Conservation (phyloP, 192 early-diverging fungal species). For the Diversispora epigaea region DNA sequence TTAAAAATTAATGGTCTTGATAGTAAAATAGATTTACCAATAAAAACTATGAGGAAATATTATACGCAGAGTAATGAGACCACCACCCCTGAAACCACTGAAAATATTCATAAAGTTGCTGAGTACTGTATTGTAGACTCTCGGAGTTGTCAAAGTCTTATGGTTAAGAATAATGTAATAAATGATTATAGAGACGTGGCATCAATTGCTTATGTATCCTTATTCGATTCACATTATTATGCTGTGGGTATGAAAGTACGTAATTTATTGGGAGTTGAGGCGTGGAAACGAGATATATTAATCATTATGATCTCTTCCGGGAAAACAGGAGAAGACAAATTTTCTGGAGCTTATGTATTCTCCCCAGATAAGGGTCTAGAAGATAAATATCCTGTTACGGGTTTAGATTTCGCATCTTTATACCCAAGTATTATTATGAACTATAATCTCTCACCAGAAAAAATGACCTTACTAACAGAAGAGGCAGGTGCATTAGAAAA, state of each 20-base stretch:
- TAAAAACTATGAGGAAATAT: background rate
- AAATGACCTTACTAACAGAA: background rate
- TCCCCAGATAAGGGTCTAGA: background rate
- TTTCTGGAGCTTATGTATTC: background rate
- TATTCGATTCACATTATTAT: background rate
- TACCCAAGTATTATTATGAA: slow-evolving; percentile 6
- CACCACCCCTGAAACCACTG: background rate
- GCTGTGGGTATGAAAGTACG: no score
- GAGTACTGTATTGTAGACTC: background rate
- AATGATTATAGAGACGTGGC: slow-evolving; percentile 16
- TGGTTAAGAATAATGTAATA: slow-evolving; percentile 12
- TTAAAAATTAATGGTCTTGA: background rate
- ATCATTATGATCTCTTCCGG: background rate
- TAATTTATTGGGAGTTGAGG: slow-evolving; percentile 8
- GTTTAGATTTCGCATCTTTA: slow-evolving; percentile 27
- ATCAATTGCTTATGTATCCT: background rate
- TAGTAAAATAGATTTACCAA: no score
- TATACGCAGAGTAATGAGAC: background rate
- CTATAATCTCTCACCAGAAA: slow-evolving; percentile 5
- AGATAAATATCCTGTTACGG: background rate
- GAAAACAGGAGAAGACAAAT: slow-evolving; percentile 1
- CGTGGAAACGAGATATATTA: background rate
- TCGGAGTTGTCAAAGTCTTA: background rate
- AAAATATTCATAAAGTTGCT: background rate
- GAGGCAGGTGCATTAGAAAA: slow-evolving; percentile 8